These are phyloP conservation scores for Ustilago curta DNA, from an alignment of 1,284 basidiomycete genomes.

Conservation along the genomic window DNA sequence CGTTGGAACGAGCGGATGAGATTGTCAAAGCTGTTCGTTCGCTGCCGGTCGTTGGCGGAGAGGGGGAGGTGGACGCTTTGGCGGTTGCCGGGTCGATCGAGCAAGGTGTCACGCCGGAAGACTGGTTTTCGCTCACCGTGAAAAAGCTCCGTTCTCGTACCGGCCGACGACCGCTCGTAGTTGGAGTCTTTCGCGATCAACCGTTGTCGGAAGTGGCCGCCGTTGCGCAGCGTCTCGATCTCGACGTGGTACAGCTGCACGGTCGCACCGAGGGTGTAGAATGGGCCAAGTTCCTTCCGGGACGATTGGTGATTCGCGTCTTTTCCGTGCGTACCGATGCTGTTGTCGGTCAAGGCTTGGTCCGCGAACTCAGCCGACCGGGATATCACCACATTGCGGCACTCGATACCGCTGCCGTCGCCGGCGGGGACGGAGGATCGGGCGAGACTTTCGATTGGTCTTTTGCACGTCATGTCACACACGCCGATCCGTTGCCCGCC, in stretches of 20 bases:
- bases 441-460: constrained; percentile 63
- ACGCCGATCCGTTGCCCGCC: constrained; percentile 34
- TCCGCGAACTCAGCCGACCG: constrained; percentile 54
- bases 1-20: constrained; percentile 47
- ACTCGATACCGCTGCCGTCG: constrained; percentile 57
- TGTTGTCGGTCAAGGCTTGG: constrained; percentile 17
- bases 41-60: constrained; percentile 7
- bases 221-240: constrained; percentile 44
- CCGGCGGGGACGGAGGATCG: constrained; percentile 60
- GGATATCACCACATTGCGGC: constrained; percentile 65
- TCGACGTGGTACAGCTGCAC: constrained; percentile 68
- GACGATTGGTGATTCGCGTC: constrained; percentile 62
- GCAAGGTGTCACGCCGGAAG: constrained; percentile 41
- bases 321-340: constrained; percentile 55
- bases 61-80: not conserved
- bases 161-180: constrained; percentile 58
- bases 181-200: constrained; percentile 68
- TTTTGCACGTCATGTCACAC: constrained; percentile 41
- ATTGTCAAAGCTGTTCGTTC: constrained; percentile 61
- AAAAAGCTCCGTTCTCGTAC: constrained; percentile 43
- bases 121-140: constrained; percentile 63
- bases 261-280: constrained; percentile 60
- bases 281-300: constrained; percentile 66
- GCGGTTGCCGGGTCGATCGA: constrained; percentile 23
- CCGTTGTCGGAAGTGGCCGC: constrained; percentile 58